Evolutionary conservation across 345 rosid genomes (phyloP).

Genomic region (Erucastrum elatum): DNA sequence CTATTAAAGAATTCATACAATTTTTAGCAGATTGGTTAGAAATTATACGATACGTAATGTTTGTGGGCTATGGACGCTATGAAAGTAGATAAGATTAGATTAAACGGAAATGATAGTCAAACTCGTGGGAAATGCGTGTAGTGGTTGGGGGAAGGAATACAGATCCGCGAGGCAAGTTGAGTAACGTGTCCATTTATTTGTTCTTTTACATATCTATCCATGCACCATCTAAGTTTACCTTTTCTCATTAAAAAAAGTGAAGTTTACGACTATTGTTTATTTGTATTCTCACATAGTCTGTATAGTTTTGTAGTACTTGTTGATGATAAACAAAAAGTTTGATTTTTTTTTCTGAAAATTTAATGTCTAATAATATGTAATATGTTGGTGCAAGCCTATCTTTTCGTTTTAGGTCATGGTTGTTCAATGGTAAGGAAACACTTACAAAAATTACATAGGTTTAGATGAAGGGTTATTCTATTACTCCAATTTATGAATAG

Average conservation of each 20-base stretch:
- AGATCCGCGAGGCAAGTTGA: conserved; percentile 29
- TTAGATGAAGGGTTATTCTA: no score
- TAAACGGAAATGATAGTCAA: conserved; percentile 11
- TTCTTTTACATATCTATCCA: neutral
- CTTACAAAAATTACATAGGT: neutral
- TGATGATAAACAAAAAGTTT: neutral
- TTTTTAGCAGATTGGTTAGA: neutral
- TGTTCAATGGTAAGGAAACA: neutral
- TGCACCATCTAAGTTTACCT: conserved; percentile 13
- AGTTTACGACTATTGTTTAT: neutral
- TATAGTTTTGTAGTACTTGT: neutral
- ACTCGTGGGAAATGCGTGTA: conserved; percentile 42
- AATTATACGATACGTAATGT: neutral
- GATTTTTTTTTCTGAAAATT: neutral
- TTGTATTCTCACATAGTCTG: neutral
- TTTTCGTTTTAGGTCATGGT: neutral
- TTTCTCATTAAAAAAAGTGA: neutral
- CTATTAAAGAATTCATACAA: neutral
- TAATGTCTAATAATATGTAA: neutral
- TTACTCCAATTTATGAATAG: no score
- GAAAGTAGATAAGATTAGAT: conserved; percentile 20
- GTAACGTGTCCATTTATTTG: conserved; percentile 22
- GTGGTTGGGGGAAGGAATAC: conserved; percentile 37
- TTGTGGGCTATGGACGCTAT: neutral
- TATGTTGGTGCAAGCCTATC: neutral